phyloP scores from a whole-genome alignment of 2,329 filamentous ascomycete genomes.

The Exophiala sideris region DNA sequence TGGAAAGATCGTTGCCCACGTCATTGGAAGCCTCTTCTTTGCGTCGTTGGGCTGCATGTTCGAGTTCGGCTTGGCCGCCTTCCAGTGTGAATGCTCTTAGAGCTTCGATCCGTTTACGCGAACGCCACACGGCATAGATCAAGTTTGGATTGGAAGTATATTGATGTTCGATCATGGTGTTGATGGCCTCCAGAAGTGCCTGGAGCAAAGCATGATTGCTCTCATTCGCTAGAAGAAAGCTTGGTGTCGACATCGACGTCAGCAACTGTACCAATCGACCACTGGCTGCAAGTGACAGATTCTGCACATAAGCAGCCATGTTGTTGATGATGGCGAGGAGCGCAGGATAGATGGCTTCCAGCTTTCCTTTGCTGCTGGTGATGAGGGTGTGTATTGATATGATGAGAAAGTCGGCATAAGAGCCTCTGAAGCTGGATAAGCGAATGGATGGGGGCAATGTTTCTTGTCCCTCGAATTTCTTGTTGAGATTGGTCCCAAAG shows the following conservation, averaged over 20 bases:
- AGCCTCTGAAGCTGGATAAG: conserved; percentile 78
- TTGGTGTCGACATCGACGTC: conserved; percentile 86
- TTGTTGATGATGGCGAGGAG: conserved; percentile 92
- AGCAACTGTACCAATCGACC: conserved; percentile 84
- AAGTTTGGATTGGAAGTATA: conserved; percentile 72
- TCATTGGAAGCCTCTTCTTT: conserved; percentile 52
- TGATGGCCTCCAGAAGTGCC: conserved; percentile 83
- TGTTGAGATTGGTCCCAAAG: conserved; percentile 87
- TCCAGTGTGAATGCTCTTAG: conserved; percentile 86
- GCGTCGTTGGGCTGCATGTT: conserved; percentile 48
- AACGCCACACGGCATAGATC: conserved; percentile 73
- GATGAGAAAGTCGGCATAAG: conserved; percentile 90
- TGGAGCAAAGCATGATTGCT: conserved; percentile 78
- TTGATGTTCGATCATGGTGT: conserved; percentile 84
- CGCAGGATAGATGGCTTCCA: conserved; percentile 88
- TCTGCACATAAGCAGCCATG: conserved; percentile 77
- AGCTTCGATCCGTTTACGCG: conserved; percentile 78
- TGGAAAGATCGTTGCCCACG: conserved; percentile 9
- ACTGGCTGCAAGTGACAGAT: conserved; percentile 70
- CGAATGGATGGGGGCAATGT: conserved; percentile 78
- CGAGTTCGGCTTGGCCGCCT: conserved; percentile 86
- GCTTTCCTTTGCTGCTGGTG: conserved; percentile 81
- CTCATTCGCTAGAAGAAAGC: conserved; percentile 88
- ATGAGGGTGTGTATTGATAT: conserved; percentile 93
- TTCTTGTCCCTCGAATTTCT: conserved; percentile 82